Conservation (phyloP, 441 rosid genomes). For the Adansonia rubrostipa region DNA sequence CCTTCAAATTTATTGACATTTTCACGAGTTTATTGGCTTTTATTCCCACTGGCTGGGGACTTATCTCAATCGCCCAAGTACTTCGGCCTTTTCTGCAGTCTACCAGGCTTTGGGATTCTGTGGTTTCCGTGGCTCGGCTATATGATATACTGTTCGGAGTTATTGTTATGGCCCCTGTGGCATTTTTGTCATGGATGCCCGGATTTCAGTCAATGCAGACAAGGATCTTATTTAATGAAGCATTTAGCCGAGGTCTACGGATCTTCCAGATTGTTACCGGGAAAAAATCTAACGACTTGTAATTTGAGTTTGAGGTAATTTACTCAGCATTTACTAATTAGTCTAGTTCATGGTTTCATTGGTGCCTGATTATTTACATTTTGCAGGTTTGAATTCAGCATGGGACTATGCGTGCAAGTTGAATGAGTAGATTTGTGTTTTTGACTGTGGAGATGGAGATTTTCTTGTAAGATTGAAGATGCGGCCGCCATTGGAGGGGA, state of each 20-base stretch:
- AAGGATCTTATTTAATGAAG: conserved; percentile 5
- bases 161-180: background rate
- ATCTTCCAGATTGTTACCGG: conserved; percentile 16
- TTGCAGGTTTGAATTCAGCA: background rate
- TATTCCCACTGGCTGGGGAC: conserved; percentile 18
- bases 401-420: no score
- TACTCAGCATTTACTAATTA: background rate
- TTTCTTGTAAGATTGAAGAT: no score
- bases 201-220: conserved; percentile 3
- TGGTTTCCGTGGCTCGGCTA: background rate
- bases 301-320: background rate
- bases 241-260: conserved; percentile 10
- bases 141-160: conserved; percentile 1
- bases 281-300: background rate
- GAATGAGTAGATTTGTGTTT: no score
- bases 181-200: conserved; percentile 12
- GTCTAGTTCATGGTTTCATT: background rate
- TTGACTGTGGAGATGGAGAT: no score
- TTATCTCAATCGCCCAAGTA: background rate
- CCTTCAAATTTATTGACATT: conserved; percentile 2
- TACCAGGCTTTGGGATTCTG: background rate
- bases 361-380: background rate
- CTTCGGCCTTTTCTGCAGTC: background rate
- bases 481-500: no score
- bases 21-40: conserved; percentile 12